Evolutionary conservation across 768 basidiomycete genomes (phyloP).

Genomic region (Agaricus blazei): DNA sequence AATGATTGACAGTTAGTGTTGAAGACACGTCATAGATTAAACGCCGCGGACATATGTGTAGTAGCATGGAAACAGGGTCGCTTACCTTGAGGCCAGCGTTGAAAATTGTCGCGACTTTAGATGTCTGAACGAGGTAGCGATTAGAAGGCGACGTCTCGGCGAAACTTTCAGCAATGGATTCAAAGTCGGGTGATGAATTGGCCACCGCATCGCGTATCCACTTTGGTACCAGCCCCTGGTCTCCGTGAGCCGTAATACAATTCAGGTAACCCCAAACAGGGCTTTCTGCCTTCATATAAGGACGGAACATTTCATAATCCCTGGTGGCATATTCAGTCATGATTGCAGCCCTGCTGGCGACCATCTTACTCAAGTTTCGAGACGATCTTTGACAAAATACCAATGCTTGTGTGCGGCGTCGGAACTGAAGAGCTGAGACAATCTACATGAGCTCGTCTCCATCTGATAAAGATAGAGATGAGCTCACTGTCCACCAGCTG

Average conservation of each 20-base stretch:
- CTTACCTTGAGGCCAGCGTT: slow-evolving; percentile 24
- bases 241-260: slow-evolving; percentile 20
- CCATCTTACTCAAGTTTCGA: slow-evolving; percentile 20
- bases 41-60: background rate
- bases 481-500: slow-evolving; percentile 27
- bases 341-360: background rate
- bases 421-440: slow-evolving; percentile 21
- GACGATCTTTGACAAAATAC: slow-evolving; percentile 26
- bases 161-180: slow-evolving; percentile 17
- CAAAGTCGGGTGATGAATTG: slow-evolving; percentile 18
- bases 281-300: slow-evolving; percentile 17
- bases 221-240: slow-evolving; percentile 14
- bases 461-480: background rate
- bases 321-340: slow-evolving; percentile 8
- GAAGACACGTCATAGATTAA: background rate
- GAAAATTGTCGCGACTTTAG: slow-evolving; percentile 24
- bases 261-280: slow-evolving; percentile 26
- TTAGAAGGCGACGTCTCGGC: slow-evolving; percentile 18
- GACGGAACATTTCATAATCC: slow-evolving; percentile 21
- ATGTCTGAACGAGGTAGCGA: slow-evolving; percentile 24
- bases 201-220: slow-evolving; percentile 21
- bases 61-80: background rate
- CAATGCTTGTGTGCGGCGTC: slow-evolving; percentile 23
- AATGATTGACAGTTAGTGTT: background rate
- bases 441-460: background rate